Percentiles rank a stretch among this genome's conserved stretches.
Conservation (phyloP, 2,329 filamentous ascomycete genomes). For the Alternaria sp. region DNA sequence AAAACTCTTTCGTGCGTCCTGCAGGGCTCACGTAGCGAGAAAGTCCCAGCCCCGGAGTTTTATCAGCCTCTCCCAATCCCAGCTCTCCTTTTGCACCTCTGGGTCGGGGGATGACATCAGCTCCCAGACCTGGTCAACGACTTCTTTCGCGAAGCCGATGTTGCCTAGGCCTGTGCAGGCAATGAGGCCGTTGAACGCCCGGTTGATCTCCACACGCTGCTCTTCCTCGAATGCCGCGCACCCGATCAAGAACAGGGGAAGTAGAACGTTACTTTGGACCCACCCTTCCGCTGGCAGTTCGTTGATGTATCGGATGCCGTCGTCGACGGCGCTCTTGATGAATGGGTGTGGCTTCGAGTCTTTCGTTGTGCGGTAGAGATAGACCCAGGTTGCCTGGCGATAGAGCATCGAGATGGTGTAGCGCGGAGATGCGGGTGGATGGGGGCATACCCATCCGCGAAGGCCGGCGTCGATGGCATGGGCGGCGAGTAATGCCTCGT, state of each 20-base stretch:
- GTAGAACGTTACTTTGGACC: conserved; percentile 65
- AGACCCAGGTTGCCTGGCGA: conserved; percentile 68
- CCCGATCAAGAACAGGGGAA: conserved; percentile 67
- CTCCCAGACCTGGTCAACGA: conserved; percentile 63
- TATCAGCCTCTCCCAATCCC: conserved; percentile 70
- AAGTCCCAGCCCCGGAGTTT: conserved; percentile 66
- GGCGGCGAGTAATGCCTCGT: conserved; percentile 73
- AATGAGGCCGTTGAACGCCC: conserved; percentile 61
- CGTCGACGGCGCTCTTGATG: conserved; percentile 64
- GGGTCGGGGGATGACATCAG: conserved; percentile 64
- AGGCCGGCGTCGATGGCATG: conserved; percentile 78
- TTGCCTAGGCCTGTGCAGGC: conserved; percentile 64
- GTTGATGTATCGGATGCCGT: conserved; percentile 63
- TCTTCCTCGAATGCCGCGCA: conserved; percentile 64
- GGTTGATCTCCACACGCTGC: conserved; percentile 62
- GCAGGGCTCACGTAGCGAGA: conserved; percentile 58
- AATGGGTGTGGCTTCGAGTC: conserved; percentile 62
- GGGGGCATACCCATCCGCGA: conserved; percentile 72
- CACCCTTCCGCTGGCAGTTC: conserved; percentile 61
- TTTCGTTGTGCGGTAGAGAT: conserved; percentile 66
- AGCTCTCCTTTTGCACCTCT: conserved; percentile 52
- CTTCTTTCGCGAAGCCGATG: conserved; percentile 61
- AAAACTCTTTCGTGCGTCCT: neutral
- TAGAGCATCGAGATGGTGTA: conserved; percentile 66
- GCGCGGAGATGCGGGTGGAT: conserved; percentile 58